phyloP scores from a whole-genome alignment of 2,329 filamentous ascomycete species.

The Penicillium olsonii region DNA sequence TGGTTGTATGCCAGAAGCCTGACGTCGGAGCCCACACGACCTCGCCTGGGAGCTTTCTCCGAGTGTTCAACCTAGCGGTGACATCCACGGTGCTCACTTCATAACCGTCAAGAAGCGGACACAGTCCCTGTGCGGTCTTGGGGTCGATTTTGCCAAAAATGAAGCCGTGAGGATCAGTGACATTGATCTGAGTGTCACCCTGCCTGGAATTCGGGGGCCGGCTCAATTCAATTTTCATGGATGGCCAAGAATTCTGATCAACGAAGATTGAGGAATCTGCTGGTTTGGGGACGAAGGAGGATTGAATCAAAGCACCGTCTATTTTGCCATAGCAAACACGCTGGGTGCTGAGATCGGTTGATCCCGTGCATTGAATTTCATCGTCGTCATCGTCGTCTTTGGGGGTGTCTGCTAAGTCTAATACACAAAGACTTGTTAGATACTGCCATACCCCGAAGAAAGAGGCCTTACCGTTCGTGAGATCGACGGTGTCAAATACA shows the following conservation, averaged over 20 bases:
- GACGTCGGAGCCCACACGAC: conserved; percentile 64
- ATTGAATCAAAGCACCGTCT: conserved; percentile 66
- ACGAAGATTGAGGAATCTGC: conserved; percentile 59
- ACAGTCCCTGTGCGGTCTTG: conserved; percentile 66
- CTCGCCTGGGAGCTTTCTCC: conserved; percentile 66
- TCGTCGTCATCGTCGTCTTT: conserved; percentile 41
- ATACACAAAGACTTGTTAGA: conserved; percentile 21
- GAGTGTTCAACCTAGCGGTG: conserved; percentile 68
- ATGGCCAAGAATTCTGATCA: conserved; percentile 63
- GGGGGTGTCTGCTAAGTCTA: conserved; percentile 21
- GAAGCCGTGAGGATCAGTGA: conserved; percentile 69
- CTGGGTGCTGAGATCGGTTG: conserved; percentile 63
- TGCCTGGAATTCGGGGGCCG: conserved; percentile 57
- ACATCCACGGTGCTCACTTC: conserved; percentile 66
- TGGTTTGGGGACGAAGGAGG: conserved; percentile 69
- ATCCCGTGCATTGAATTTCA: conserved; percentile 47
- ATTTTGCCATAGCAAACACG: conserved; percentile 82
- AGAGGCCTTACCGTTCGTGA: conserved; percentile 40
- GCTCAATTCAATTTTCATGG: conserved; percentile 71
- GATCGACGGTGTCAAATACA: conserved; percentile 49
- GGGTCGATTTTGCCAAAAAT: conserved; percentile 76
- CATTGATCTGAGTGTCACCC: conserved; percentile 60
- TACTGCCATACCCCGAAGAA: neutral
- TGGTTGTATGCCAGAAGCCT: conserved; percentile 61
- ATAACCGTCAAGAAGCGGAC: conserved; percentile 75